These are phyloP conservation scores for Marasmius sp. DNA, from an alignment of 1,284 basidiomycete genomes.

Conservation along the genomic window DNA sequence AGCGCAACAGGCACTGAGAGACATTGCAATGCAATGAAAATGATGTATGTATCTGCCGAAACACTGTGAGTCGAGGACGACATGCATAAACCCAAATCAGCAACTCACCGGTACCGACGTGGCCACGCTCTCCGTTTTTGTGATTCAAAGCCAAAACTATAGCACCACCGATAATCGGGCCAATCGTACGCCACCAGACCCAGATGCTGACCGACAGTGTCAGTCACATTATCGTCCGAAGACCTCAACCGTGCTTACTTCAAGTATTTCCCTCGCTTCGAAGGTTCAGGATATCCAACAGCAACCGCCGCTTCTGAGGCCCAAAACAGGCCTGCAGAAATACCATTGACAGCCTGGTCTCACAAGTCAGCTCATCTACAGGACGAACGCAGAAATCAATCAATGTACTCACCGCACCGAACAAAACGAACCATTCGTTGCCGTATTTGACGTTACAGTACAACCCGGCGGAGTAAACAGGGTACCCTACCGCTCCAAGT, in stretches of 20 bases:
- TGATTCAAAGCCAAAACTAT: constrained; percentile 11
- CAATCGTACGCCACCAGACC: constrained; percentile 12
- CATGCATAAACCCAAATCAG: background rate
- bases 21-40: constrained; percentile 12
- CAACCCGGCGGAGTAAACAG: background rate
- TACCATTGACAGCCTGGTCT: constrained; percentile 7
- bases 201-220: background rate
- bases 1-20: constrained; percentile 8
- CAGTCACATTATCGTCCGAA: background rate
- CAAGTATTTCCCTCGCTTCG: constrained; percentile 10
- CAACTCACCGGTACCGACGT: constrained; percentile 7
- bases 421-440: background rate
- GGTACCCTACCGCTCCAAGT: background rate
- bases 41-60: constrained; percentile 4
- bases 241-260: constrained; percentile 2
- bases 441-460: background rate
- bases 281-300: constrained; percentile 11
- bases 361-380: background rate
- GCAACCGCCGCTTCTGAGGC: constrained; percentile 10
- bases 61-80: background rate
- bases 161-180: constrained; percentile 9
- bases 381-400: background rate
- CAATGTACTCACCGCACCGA: background rate
- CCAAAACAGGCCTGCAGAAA: constrained; percentile 12
- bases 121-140: constrained; percentile 1